Evolutionary conservation across 2,329 filamentous ascomycete species (phyloP), one percentile per base, ranked within the genome.

Genomic region (Macrophomina phaseolina): DNA sequence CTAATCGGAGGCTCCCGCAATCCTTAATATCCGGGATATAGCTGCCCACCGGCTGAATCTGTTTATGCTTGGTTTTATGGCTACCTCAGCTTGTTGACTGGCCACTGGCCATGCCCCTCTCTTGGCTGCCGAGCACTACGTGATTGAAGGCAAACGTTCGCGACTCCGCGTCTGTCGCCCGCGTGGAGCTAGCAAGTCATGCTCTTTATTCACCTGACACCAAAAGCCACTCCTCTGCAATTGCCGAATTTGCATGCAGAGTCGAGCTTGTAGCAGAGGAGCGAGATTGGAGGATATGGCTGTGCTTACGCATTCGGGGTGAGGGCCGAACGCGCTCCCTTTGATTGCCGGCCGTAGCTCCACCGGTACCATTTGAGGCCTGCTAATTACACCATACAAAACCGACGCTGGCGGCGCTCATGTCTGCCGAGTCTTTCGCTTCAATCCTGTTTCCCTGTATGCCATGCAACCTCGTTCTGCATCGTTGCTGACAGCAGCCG

Each of bases 21-120:
- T 14, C 40, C 42, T 49, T 62, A 51, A 62, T 49, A 23, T 36
- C 58, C 45, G 58, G 58, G 30, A 51, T 62, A 36, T 49, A 49
- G 58, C 42, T 62, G 45, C 42, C 18, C 40, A n/a, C 30, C 28
- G n/a, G n/a, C 32, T 11, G 14, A 8, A 38, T 62, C 58, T 49
- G 45, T 49, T 62, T 62, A 62, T 62, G 58, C 58, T 62, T 62
- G 58, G 40, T 45, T 46, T 62, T 61, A 36, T 48, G 40, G 55
- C 55, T 46, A 60, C 28, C 5, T 12, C 38, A 55, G 52, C 52
- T 55, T 61, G 5, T 23, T 36, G 30, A 12, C 56, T 48, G 5
- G 6, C 16, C 12, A 38, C 16, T 14, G 56, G 14, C 52, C 11
- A n/a, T 36, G 28, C 14, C 11, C 42, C n/a, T 14, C 30, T 55